A percentile compares a stretch with the other conserved stretches of the same genome.
phyloP scores from a whole-genome alignment of 306 rosid species.

The Senna siamea region DNA sequence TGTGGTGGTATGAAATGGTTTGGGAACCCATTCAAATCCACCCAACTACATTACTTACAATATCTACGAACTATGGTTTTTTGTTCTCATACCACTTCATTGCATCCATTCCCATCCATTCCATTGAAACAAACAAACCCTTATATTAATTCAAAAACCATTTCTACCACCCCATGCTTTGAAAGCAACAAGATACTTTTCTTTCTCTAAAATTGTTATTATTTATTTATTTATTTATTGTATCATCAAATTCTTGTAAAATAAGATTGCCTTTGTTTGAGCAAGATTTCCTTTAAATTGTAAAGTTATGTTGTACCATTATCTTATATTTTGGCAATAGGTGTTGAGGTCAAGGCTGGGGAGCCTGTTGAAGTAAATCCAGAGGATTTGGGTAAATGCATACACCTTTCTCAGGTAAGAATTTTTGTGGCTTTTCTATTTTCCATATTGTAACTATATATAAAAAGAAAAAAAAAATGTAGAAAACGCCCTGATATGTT shows the following conservation, averaged over 20 bases:
- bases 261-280: background rate
- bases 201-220: background rate
- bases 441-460: background rate
- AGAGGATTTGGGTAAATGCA: background rate
- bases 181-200: background rate
- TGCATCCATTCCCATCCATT: background rate
- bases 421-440: background rate
- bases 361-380: constrained; percentile 53
- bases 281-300: background rate
- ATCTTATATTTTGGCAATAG: constrained; percentile 40
- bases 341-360: constrained; percentile 88
- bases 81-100: background rate
- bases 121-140: background rate
- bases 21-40: background rate
- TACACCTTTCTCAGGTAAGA: constrained; percentile 87
- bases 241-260: background rate
- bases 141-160: background rate
- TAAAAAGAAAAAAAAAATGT: background rate
- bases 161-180: background rate
- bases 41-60: background rate
- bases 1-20: background rate
- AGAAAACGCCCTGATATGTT: background rate
- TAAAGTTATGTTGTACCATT: background rate
- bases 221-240: too few relatives aligned
- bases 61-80: background rate